Conservation (phyloP, 2,329 filamentous ascomycete species). For the Aspergillus sojae region DNA sequence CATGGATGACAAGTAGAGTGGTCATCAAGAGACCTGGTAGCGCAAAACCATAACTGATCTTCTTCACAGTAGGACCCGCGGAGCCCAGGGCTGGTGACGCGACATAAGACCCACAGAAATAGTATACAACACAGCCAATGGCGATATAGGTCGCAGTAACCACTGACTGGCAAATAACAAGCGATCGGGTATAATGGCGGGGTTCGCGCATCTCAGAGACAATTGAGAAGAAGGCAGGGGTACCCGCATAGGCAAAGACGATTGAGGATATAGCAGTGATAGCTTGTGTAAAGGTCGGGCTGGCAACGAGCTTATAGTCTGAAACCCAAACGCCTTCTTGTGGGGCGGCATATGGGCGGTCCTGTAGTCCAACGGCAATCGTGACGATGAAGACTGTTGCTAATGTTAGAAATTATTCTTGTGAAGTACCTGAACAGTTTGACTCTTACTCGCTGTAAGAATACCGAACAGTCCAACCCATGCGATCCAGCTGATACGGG, state of each 20-base stretch:
- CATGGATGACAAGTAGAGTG: background rate
- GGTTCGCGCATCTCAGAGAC: slow-evolving; percentile 44
- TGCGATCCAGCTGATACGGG: slow-evolving; percentile 37
- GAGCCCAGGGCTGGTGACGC: slow-evolving; percentile 53
- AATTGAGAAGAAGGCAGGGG: slow-evolving; percentile 40
- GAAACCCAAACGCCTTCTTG: slow-evolving; percentile 29
- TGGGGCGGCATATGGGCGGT: slow-evolving; percentile 38
- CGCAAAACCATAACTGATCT: background rate
- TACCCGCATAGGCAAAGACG: slow-evolving; percentile 33
- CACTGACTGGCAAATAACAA: slow-evolving; percentile 37
- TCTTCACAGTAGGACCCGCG: slow-evolving; percentile 33
- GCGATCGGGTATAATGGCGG: slow-evolving; percentile 33
- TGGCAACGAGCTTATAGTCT: slow-evolving; percentile 31
- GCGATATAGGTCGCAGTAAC: slow-evolving; percentile 40
- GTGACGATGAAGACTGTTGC: slow-evolving; percentile 26
- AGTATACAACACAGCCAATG: slow-evolving; percentile 48
- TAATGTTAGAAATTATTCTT: slow-evolving; percentile 4
- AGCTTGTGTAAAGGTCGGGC: slow-evolving; percentile 28
- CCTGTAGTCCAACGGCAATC: slow-evolving; percentile 35
- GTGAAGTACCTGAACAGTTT: background rate
- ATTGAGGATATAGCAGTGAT: slow-evolving; percentile 34
- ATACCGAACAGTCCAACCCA: slow-evolving; percentile 35
- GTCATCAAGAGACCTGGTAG: background rate
- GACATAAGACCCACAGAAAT: slow-evolving; percentile 51
- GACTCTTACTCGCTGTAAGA: slow-evolving; percentile 20